A percentile compares a stretch with the other conserved stretches of the same genome.
Evolutionary conservation across 768 basidiomycete genomes (phyloP).

Genomic region (Panaeolus cyanescens): DNA sequence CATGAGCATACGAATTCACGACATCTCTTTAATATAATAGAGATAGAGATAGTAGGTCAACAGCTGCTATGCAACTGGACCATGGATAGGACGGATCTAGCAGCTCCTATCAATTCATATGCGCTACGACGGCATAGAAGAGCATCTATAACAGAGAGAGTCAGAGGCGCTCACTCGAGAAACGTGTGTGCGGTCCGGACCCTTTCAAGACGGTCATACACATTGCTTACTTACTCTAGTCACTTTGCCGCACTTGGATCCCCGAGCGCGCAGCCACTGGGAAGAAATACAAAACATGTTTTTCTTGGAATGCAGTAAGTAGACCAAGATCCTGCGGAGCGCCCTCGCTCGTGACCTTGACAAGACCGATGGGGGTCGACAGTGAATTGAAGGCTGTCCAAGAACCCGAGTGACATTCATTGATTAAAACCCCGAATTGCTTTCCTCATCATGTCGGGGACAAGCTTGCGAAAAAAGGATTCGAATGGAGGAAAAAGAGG

Average conservation of each 20-base stretch:
- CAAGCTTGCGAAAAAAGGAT: neutral
- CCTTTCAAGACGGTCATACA: no score
- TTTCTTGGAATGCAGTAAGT: neutral
- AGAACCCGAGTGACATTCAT: neutral
- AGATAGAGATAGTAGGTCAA: no score
- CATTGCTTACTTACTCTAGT: no score
- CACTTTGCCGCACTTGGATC: neutral
- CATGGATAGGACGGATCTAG: neutral
- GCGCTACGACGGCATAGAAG: no score
- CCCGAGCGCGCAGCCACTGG: neutral
- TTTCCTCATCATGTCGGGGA: neutral
- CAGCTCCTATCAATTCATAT: neutral
- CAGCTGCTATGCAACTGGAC: no score
- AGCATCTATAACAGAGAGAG: no score
- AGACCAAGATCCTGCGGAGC: neutral
- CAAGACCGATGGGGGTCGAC: no score
- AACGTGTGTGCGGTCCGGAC: no score
- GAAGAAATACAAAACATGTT: neutral
- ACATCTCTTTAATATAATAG: no score
- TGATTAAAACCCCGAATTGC: neutral
- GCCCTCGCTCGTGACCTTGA: neutral
- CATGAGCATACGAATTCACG: no score
- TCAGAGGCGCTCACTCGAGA: no score
- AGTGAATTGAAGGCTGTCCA: neutral
- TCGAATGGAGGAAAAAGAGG: neutral